A percentile compares a stretch with the other conserved stretches of the same genome.
phyloP scores from a whole-genome alignment of 768 basidiomycete species.

The Trametes cingulata region DNA sequence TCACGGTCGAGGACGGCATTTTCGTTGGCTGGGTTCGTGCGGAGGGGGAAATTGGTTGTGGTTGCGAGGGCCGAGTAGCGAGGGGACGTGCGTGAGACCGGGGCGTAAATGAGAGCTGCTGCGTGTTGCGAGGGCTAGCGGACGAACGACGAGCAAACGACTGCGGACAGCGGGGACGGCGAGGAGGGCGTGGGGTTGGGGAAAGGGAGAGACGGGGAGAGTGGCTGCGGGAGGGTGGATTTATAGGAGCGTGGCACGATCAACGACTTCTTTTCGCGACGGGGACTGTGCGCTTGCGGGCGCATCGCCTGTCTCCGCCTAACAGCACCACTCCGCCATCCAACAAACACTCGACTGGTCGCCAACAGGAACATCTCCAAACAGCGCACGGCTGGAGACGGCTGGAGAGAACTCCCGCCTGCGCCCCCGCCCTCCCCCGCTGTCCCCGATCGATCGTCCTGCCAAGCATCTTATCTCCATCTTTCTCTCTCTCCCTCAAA shows the following conservation, averaged over 20 bases:
- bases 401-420: background rate
- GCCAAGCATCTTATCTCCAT: background rate
- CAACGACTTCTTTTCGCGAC: too few relatives aligned
- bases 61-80: too few relatives aligned
- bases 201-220: background rate
- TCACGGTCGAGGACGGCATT: background rate
- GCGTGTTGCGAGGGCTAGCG: background rate
- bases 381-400: background rate
- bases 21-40: background rate
- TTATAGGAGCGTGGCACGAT: background rate
- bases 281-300: too few relatives aligned
- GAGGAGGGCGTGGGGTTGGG: background rate
- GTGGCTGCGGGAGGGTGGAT: background rate
- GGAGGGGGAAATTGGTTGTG: background rate
- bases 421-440: background rate
- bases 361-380: background rate
- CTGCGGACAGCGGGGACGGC: too few relatives aligned
- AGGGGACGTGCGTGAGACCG: background rate
- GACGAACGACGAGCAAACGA: background rate
- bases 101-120: background rate
- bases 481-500: background rate
- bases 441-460: background rate
- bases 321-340: background rate
- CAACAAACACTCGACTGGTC: background rate
- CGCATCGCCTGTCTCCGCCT: background rate